Base-by-base conservation (phyloP, 169 alveolate species). In the Plasmodium billcollinsi region DNA sequence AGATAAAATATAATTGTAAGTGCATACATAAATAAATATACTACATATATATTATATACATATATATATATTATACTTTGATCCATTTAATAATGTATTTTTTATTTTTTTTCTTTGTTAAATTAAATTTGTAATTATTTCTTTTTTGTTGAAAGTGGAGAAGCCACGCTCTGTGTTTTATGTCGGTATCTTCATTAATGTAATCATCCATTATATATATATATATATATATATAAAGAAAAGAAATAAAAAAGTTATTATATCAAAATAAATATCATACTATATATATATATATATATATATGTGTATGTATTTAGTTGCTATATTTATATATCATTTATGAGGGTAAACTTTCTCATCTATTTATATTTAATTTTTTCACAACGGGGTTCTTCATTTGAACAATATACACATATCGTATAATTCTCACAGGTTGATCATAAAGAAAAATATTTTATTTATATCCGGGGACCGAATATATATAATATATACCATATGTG, bases 91-190 rank as follows among this genome's bases (percentile, higher is more conserved):
- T 43, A 47, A 63, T 56, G 21, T 63, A 62, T 75, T 75, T 75
- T 24, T 63, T 75, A 49, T 61, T 47, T 33, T 24, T 56, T 8
- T 33, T 75, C 65, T 75, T 75, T 43, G 74, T 18, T 33, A 62
- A 63, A 39, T 75, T 75, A 75, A 63, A 63, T 75, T 63, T 75
- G 50, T 43, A 45, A 20, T 63, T 75, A 14, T 43, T 26, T 75
- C 61, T 66, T 54, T 56, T 61, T n/a, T 61, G 24, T 45, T 39
- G 14, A n/a, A 75, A 75, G 54, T 75, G 89, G 9, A 75, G 39
- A 33, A 29, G 45, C 89, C 89, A 75, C 6, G 89, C 89, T 43
- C 33, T 20, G 14, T 29, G 89, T 49, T 75, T 75, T 50, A 75
- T 15, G 24, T 61, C 89, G 50, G 26, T 11, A 63, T 75, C 89